phyloP scores from a whole-genome alignment of 805 yeast genomes.

The Danielozyma ontarioensis region DNA sequence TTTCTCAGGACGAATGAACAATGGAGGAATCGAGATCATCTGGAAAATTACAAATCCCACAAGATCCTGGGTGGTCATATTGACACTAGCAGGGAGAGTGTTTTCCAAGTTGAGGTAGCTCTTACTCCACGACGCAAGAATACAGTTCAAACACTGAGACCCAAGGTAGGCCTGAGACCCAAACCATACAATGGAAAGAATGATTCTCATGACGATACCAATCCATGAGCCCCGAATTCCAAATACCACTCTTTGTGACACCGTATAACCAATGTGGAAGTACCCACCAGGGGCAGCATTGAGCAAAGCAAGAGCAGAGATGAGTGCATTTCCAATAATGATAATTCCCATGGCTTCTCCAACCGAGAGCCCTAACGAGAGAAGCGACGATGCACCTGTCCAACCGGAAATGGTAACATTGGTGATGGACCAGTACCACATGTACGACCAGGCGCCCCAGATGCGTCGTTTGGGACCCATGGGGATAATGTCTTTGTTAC shows the following conservation, averaged over 20 bases:
- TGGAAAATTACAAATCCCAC: conserved; percentile 43
- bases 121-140: conserved; percentile 34
- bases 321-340: conserved; percentile 43
- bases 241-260: conserved; percentile 39
- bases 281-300: conserved; percentile 46
- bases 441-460: conserved; percentile 41
- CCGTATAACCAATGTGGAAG: conserved; percentile 48
- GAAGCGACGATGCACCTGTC: conserved; percentile 42
- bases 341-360: conserved; percentile 42
- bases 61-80: conserved; percentile 37
- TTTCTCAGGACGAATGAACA: conserved; percentile 40
- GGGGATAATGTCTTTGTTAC: conserved; percentile 40
- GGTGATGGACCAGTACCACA: conserved; percentile 42
- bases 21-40: conserved; percentile 35
- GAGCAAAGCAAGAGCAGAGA: conserved; percentile 38
- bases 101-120: conserved; percentile 34
- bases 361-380: conserved; percentile 41
- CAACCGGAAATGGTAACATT: conserved; percentile 37
- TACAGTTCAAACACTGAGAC: conserved; percentile 35
- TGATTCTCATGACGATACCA: conserved; percentile 40
- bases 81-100: conserved; percentile 28
- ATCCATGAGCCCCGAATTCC: conserved; percentile 43
- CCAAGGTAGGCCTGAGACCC: conserved; percentile 44
- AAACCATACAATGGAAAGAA: conserved; percentile 43
- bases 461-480: conserved; percentile 40